Conservation (phyloP, 306 rosid genomes). For the Sindora glabra region DNA sequence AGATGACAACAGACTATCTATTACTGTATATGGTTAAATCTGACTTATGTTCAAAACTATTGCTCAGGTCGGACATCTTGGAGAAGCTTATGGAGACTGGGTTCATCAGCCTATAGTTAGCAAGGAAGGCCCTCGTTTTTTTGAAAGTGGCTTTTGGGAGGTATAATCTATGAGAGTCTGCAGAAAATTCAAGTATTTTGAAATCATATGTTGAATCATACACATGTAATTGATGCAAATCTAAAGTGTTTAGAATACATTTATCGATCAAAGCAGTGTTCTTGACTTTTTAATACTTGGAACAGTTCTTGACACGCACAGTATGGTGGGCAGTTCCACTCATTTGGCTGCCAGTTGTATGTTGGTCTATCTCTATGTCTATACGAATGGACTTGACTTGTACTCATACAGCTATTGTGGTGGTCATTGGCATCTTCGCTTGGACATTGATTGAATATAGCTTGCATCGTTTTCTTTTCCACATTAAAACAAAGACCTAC, state of each 20-base stretch:
- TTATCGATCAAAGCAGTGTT: background rate
- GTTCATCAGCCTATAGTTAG: slow-evolving; percentile 85
- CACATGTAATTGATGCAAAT: background rate
- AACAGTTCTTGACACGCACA: slow-evolving; percentile 82
- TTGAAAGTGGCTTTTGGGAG: slow-evolving; percentile 74
- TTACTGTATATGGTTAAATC: background rate
- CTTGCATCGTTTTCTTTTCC: slow-evolving; percentile 89
- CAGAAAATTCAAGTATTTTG: background rate
- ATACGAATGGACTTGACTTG: slow-evolving; percentile 54
- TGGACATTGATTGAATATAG: slow-evolving; percentile 85
- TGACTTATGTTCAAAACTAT: slow-evolving; percentile 5
- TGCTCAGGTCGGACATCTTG: slow-evolving; percentile 90
- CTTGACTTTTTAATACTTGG: slow-evolving; percentile 31
- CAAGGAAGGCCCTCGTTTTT: slow-evolving; percentile 88
- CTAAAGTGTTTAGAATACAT: too few relatives aligned
- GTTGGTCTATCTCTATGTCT: slow-evolving; percentile 52
- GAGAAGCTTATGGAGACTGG: slow-evolving; percentile 89
- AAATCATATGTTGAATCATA: background rate
- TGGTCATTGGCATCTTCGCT: slow-evolving; percentile 45
- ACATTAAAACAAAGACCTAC: slow-evolving; percentile 79
- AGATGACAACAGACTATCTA: background rate
- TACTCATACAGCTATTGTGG: slow-evolving; percentile 42
- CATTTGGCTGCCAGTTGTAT: slow-evolving; percentile 87
- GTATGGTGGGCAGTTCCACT: slow-evolving; percentile 95
- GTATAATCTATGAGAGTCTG: slow-evolving; percentile 35